Evolutionary conservation across 2,329 filamentous ascomycete species (phyloP).

Genomic region (Claviceps monticola): DNA sequence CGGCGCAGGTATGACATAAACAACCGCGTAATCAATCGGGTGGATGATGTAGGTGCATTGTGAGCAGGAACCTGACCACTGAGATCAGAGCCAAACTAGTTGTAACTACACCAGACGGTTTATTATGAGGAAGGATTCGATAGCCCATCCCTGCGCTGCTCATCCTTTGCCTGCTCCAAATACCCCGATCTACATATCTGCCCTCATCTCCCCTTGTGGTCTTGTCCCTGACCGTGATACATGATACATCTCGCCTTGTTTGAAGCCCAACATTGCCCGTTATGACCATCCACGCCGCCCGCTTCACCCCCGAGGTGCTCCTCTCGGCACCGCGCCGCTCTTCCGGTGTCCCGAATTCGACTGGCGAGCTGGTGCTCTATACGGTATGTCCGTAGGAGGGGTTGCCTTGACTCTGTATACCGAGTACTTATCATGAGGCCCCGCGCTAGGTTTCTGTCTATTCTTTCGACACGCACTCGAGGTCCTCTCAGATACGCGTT

Average conservation of each 20-base stretch:
- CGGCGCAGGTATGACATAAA: too few relatives aligned
- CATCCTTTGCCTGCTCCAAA: too few relatives aligned
- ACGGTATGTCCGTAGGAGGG: slow-evolving; percentile 28
- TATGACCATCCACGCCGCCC: slow-evolving; percentile 58
- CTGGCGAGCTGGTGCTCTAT: slow-evolving; percentile 51
- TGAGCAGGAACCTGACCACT: too few relatives aligned
- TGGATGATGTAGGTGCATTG: too few relatives aligned
- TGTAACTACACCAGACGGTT: too few relatives aligned
- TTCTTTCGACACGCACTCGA: slow-evolving; percentile 62
- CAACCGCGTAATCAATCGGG: too few relatives aligned
- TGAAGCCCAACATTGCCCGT: background rate
- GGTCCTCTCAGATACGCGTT: slow-evolving; percentile 53
- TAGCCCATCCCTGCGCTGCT: too few relatives aligned
- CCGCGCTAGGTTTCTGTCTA: slow-evolving; percentile 50
- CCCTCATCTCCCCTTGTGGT: background rate
- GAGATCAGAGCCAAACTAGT: too few relatives aligned
- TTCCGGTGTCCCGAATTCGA: slow-evolving; percentile 52
- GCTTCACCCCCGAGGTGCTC: slow-evolving; percentile 65
- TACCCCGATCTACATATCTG: background rate
- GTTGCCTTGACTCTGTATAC: background rate
- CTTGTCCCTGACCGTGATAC: background rate
- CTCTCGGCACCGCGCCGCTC: slow-evolving; percentile 64
- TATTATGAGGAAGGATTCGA: too few relatives aligned
- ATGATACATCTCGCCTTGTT: background rate
- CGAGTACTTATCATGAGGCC: background rate